phyloP scores from a whole-genome alignment of 202 grass and related monocot species.

The Bolboschoenoplectus hybrid region DNA sequence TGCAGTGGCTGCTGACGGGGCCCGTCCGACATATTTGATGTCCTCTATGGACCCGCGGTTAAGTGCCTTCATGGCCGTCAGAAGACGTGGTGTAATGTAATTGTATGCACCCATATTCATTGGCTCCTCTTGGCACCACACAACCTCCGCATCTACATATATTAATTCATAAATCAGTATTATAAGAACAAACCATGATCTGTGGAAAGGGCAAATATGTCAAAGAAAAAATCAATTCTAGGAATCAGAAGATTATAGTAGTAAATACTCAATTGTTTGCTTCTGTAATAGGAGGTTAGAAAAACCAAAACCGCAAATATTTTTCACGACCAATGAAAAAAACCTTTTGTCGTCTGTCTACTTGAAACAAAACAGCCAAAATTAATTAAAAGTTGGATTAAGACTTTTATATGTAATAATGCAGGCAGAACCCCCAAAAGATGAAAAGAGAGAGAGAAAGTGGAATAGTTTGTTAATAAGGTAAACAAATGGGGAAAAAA shows the following conservation, averaged over 20 bases:
- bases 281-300: not conserved
- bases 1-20: constrained; percentile 79
- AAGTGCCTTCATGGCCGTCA: constrained; percentile 67
- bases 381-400: constrained; percentile 29
- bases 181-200: constrained; percentile 19
- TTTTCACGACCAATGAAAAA: not conserved
- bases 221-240: not conserved
- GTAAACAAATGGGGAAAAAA: not conserved
- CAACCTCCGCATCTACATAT: constrained; percentile 83
- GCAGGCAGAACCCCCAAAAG: not conserved
- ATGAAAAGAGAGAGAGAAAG: not conserved
- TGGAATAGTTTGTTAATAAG: not conserved
- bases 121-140: constrained; percentile 97
- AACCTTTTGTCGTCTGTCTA: not conserved
- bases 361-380: not conserved
- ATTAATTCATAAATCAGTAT: constrained; percentile 37
- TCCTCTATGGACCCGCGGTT: constrained; percentile 70
- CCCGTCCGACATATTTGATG: constrained; percentile 77
- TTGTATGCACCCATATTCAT: constrained; percentile 97
- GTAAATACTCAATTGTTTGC: not conserved
- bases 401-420: not conserved
- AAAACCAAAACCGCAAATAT: not conserved
- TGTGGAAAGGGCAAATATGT: constrained; percentile 12
- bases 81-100: constrained; percentile 75
- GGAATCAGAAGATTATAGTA: not conserved